Base-by-base conservation (phyloP, 768 basidiomycete genomes). In the Leccinum fibrillosum region DNA sequence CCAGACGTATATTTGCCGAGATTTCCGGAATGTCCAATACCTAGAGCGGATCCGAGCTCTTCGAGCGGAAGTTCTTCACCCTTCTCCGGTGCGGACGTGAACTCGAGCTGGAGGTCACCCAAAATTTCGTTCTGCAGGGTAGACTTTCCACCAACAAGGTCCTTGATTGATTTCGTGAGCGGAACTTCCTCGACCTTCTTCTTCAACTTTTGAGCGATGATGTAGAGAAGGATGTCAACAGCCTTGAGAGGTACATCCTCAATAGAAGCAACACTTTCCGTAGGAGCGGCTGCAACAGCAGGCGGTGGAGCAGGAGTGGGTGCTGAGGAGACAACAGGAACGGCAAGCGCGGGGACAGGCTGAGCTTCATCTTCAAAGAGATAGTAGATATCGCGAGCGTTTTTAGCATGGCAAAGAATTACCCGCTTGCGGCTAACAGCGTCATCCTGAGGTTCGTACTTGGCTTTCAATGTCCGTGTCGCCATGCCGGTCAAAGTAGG, bases 91-190 rank as follows among this genome's bases (percentile, higher is more conserved):
- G 96, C 93, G 8, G 92, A 91, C 4, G 86, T 67, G 72, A 99
- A 99, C 72, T 99, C 97, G 66, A 92, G 85, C 69, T 97, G 94
- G 39, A 99, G 81, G 70, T 98, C 97, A 49, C 97, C 97, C 47
- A 99, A 78, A 61, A 99, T 98, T 73, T 99, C 97, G 72, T 99
- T 99, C 76, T 98, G 97, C 58, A 99, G 80, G 0, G 97, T 99
- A 17, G 96, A 98, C 76, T 99, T 99, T 63, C 97, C 97, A 28
- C 94, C 94, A 49, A 97, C 95, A 55, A 99, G 89, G 67, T 99
- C 97, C 75, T 99, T 98, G 80, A 99, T 94, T 0, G 94, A 89
- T 75, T 99, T 99, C 60, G 86, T 82, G 7, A 94, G 78, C 5
- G 94, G 92, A 56, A 98, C 79, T 67, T 98, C 97, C 51, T 88